Evolutionary conservation across 2,329 filamentous ascomycete species (phyloP), one percentile per base, ranked within the genome.

Genomic region (Penicillium sp.): DNA sequence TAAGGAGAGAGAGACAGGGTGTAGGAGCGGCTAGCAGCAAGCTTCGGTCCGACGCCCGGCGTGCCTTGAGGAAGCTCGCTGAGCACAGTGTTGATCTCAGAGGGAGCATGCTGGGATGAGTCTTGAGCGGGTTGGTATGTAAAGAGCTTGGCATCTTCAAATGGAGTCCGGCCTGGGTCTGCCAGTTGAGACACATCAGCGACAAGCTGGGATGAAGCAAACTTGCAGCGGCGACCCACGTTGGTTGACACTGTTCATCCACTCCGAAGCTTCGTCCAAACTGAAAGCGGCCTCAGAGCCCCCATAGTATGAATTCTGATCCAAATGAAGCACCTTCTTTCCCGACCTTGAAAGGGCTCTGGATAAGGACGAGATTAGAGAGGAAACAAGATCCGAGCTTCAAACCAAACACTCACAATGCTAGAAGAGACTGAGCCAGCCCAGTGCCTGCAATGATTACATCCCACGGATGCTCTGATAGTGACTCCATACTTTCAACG

Each of bases 281-380:
- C 88, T 95, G 66, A 98, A 85, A 2, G 92, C 91, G 62, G 94
- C 92, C 73, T 96, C 92, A 40, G 88, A 75, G 54, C 90, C 90
- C 69, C 94, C 94, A 78, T 98, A 98, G 77, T 91, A 96, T 62
- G 87, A 83, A 78, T 96, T 93, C 63, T 85, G 84, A 73, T 98
- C 94, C 73, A 97, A 81, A 75, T 98, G 94, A 60, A 98, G 85
- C 66, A 97, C 86, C 70, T 91, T 95, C 82, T 96, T 96, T 73
- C 88, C 89, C 62, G 92, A 96, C 72, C 93, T 89, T 67, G 94
- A 98, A 69, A 98, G 84, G 70, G 94, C 90, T 84, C 94, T 98
- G 66, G 63, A n/a, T 4, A 9, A 37, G 70, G 77, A 62, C 60
- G 78, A 76, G 27, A 31, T 54, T 19, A 54, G 51, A 43, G 19